These are phyloP conservation scores for Macrophomina tecta DNA, from an alignment of 2,329 filamentous ascomycete species.

Conservation along the genomic window DNA sequence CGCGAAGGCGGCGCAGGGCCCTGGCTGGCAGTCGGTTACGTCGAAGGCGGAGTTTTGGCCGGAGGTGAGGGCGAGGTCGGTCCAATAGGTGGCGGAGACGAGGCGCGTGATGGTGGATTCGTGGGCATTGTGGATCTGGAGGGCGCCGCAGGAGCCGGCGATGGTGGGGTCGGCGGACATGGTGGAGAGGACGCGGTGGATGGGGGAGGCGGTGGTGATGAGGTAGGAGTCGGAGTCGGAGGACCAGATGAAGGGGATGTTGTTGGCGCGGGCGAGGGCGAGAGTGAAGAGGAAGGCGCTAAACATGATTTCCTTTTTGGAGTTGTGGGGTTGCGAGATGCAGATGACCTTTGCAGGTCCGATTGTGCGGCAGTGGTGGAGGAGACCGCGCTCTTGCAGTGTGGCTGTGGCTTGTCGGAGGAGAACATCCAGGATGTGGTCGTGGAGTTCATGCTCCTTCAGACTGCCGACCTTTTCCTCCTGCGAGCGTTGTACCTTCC, in stretches of 20 bases:
- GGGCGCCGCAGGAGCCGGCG: conserved; percentile 43
- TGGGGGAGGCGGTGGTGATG: conserved; percentile 32
- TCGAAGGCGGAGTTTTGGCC: conserved; percentile 40
- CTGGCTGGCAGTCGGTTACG: conserved; percentile 46
- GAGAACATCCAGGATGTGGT: conserved; percentile 34
- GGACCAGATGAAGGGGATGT: conserved; percentile 46
- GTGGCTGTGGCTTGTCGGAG: conserved; percentile 26
- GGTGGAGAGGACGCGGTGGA: conserved; percentile 39
- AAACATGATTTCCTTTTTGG: conserved; percentile 51
- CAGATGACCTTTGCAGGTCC: conserved; percentile 36
- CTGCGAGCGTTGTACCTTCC: neutral
- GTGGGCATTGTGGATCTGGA: conserved; percentile 44
- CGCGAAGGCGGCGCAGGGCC: conserved; percentile 46
- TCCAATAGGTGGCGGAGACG: conserved; percentile 43
- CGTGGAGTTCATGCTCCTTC: conserved; percentile 31
- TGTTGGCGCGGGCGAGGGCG: conserved; percentile 41
- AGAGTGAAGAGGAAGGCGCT: conserved; percentile 45
- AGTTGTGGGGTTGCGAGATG: conserved; percentile 45
- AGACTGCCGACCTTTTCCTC: neutral
- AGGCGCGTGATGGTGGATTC: conserved; percentile 41
- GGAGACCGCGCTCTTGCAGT: neutral
- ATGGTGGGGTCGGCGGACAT: conserved; percentile 41
- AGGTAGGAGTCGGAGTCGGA: conserved; percentile 47
- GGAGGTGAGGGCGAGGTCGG: conserved; percentile 43
- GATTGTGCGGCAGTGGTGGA: neutral